Evolutionary conservation across 140 eudicot species (phyloP).

Genomic region (Senecio squalidus): DNA sequence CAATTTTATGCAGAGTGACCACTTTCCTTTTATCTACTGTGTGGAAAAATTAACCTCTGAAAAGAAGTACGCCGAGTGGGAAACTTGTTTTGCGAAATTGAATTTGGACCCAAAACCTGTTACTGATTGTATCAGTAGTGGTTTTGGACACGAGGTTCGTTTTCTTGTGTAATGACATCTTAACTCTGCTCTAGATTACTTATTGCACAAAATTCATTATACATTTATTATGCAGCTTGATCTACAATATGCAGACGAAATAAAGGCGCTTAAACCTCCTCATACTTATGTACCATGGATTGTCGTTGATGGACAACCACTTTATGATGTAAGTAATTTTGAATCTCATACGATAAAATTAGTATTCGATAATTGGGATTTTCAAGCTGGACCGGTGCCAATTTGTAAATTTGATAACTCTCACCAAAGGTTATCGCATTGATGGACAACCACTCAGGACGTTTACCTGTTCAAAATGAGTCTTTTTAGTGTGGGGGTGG

Average conservation of each 20-base stretch:
- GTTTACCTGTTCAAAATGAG: too few relatives aligned
- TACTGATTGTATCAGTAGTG: constrained; percentile 47
- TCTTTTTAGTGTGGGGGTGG: too few relatives aligned
- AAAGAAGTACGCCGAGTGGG: constrained; percentile 57
- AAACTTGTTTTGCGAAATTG: constrained; percentile 67
- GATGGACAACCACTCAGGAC: too few relatives aligned
- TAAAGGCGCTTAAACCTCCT: constrained; percentile 78
- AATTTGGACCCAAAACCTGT: constrained; percentile 66
- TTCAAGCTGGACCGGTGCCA: too few relatives aligned
- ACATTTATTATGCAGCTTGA: constrained; percentile 76
- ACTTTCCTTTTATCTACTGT: constrained; percentile 79
- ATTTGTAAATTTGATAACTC: too few relatives aligned
- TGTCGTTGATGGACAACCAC: constrained; percentile 78
- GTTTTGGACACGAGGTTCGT: constrained; percentile 64
- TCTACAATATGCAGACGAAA: constrained; percentile 69
- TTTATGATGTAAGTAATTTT: constrained; percentile 65
- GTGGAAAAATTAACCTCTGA: constrained; percentile 60
- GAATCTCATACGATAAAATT: neutral
- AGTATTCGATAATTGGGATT: neutral
- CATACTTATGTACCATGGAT: constrained; percentile 96
- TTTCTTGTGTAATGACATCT: too few relatives aligned
- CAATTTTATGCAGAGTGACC: constrained; percentile 50
- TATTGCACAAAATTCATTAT: too few relatives aligned
- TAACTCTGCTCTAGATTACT: too few relatives aligned
- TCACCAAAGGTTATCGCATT: too few relatives aligned